These are phyloP conservation scores for rapeseed (Brassica napus) DNA, from an alignment of 345 rosid genomes.

Conservation along the genomic window Da-Ae NC_063442.1:17774501-17775000, in stretches of 20 bases:
- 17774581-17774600: constrained; percentile 57
- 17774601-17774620: constrained; percentile 74
- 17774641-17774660: constrained; percentile 59
- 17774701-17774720: constrained; percentile 89
- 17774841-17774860: neutral
- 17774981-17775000: too few species aligned
- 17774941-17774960: too few species aligned
- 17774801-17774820: too few species aligned
- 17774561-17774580: constrained; percentile 60
- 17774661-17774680: constrained; percentile 72
- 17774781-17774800: constrained; percentile 12
- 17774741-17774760: constrained; percentile 63
- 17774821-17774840: neutral
- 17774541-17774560: constrained; percentile 81
- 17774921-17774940: too few species aligned
- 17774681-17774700: constrained; percentile 85
- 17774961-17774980: too few species aligned
- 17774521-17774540: constrained; percentile 91
- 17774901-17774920: too few species aligned
- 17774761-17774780: constrained; percentile 77
- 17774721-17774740: constrained; percentile 75
- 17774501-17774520: constrained; percentile 97
- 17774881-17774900: neutral
- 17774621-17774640: constrained; percentile 71
- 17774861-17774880: neutral